Evolutionary conservation across 441 rosid species (phyloP).

Genomic region (Aquilaria agallochum): DNA sequence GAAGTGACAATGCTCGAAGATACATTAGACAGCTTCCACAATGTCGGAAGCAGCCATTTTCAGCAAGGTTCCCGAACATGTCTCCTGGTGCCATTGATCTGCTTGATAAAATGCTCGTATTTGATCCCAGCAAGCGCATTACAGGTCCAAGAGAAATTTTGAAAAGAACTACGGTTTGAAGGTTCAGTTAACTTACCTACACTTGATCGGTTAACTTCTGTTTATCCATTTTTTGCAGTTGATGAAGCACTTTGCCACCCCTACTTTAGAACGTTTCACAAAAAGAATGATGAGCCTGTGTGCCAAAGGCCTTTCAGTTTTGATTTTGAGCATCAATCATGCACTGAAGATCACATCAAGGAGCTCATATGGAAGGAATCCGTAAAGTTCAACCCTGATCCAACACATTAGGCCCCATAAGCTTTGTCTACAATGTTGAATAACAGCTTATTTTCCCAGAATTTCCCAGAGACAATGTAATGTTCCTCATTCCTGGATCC

Average conservation of each 20-base stretch:
- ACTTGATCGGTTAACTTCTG: background rate
- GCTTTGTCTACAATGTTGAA: slow-evolving; percentile 11
- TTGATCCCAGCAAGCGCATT: slow-evolving; percentile 72
- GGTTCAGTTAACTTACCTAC: slow-evolving; percentile 1
- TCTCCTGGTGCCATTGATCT: slow-evolving; percentile 53
- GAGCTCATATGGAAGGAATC: slow-evolving; percentile 72
- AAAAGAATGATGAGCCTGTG: slow-evolving; percentile 55
- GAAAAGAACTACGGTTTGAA: slow-evolving; percentile 3
- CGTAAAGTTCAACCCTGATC: slow-evolving; percentile 55
- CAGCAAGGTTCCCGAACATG: slow-evolving; percentile 50
- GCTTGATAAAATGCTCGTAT: slow-evolving; percentile 70
- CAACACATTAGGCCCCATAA: slow-evolving; percentile 21
- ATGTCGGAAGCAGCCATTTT: slow-evolving; percentile 52
- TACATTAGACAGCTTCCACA: slow-evolving; percentile 63
- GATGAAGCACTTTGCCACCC: slow-evolving; percentile 67
- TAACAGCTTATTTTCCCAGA: slow-evolving; percentile 5
- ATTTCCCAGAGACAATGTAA: slow-evolving; percentile 10
- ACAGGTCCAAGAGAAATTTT: slow-evolving; percentile 34
- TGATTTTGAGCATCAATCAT: slow-evolving; percentile 58
- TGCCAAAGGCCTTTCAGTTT: slow-evolving; percentile 56
- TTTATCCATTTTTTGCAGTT: slow-evolving; percentile 31
- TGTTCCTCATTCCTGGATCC: slow-evolving; percentile 11
- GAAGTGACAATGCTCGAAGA: slow-evolving; percentile 68
- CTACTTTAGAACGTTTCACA: slow-evolving; percentile 56
- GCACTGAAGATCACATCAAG: slow-evolving; percentile 66